Percentiles rank a stretch among this genome's conserved stretches.
Evolutionary conservation across 352 stramenopile genomes (phyloP).

Genomic region (Phytophthora colocasiae): DNA sequence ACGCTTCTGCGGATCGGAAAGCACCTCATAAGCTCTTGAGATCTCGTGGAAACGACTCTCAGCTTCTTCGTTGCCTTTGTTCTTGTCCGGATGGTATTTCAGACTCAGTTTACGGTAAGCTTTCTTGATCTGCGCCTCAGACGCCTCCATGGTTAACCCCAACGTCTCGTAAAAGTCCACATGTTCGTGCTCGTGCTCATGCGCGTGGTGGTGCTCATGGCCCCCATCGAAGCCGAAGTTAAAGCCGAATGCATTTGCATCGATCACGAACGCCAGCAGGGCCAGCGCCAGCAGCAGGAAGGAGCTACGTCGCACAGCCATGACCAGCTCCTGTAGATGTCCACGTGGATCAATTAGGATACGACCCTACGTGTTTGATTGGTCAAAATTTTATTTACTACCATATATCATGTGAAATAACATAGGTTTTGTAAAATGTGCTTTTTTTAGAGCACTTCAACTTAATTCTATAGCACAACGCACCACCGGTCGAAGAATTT

Average conservation of each 20-base stretch:
- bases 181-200: constrained; percentile 61
- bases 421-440: neutral
- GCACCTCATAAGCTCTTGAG: constrained; percentile 90
- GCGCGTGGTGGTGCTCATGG: constrained; percentile 51
- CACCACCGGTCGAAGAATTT: constrained; percentile 79
- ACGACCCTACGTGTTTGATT: constrained; percentile 2
- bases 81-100: constrained; percentile 97
- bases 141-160: constrained; percentile 81
- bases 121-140: constrained; percentile 94
- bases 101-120: constrained; percentile 95
- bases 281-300: constrained; percentile 38
- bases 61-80: constrained; percentile 79
- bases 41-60: constrained; percentile 92
- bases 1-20: constrained; percentile 90
- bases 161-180: constrained; percentile 85
- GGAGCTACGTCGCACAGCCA: constrained; percentile 35
- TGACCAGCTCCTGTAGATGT: constrained; percentile 20
- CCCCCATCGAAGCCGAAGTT: constrained; percentile 57
- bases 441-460: neutral
- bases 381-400: neutral
- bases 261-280: constrained; percentile 39
- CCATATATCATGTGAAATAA: too few relatives aligned
- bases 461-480: constrained; percentile 56
- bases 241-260: constrained; percentile 54
- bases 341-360: constrained; percentile 39